Percentiles rank a stretch among this genome's conserved stretches.
These are phyloP conservation scores for Dactylellina parvicollis DNA, from an alignment of 2,329 filamentous ascomycete genomes.

Conservation along the genomic window DNA sequence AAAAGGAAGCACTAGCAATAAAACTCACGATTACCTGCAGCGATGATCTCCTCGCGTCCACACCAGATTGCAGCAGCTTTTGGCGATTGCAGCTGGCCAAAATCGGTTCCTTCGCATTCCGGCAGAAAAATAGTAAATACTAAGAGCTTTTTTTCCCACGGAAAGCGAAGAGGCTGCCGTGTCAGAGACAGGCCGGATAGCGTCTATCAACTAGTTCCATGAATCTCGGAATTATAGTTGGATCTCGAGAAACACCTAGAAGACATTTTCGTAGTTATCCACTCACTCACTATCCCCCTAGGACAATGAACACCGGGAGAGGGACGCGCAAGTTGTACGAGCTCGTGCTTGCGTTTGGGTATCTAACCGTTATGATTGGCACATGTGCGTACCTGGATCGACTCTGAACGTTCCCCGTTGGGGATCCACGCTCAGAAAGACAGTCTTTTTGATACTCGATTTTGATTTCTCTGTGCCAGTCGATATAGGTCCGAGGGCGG, in stretches of 20 bases:
- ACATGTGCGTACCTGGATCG: constrained; percentile 44
- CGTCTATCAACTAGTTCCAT: constrained; percentile 16
- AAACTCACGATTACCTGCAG: constrained; percentile 34
- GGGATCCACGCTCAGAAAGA: too few species aligned
- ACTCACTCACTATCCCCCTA: constrained; percentile 21
- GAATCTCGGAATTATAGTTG: constrained; percentile 42
- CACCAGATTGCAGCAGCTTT: constrained; percentile 26
- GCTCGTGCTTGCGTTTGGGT: constrained; percentile 1
- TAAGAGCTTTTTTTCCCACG: background rate
- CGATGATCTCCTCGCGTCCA: constrained; percentile 33
- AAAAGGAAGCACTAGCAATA: constrained; percentile 16
- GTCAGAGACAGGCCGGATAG: constrained; percentile 9
- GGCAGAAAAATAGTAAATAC: constrained; percentile 19
- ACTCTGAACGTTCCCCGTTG: constrained; percentile 1
- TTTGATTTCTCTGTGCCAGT: constrained; percentile 2
- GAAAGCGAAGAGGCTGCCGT: background rate
- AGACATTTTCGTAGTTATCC: background rate
- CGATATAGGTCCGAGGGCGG: constrained; percentile 19
- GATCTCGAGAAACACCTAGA: constrained; percentile 23
- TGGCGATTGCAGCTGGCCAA: constrained; percentile 29
- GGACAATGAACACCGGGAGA: constrained; percentile 22
- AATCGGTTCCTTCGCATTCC: constrained; percentile 1
- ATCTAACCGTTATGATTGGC: constrained; percentile 40
- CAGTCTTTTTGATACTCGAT: constrained; percentile 27
- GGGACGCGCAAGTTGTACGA: constrained; percentile 14